Base-by-base conservation (phyloP, 495 filamentous ascomycete species). In the Penicillium alfredii region DNA sequence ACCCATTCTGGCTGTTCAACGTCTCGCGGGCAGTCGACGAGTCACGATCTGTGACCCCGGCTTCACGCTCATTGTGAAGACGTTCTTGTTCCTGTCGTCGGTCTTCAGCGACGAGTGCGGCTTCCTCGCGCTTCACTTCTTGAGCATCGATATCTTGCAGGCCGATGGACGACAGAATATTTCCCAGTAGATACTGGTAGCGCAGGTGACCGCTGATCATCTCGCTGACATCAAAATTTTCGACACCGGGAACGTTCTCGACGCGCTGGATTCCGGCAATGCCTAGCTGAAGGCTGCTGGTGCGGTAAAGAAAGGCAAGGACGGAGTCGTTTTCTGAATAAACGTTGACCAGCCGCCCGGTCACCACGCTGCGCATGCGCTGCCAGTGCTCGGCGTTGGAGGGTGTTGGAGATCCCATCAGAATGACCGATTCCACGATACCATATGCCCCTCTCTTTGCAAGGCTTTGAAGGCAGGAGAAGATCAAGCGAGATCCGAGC, bases 401-500 rank as follows among this genome's bases (percentile, higher is more conserved):
- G 1, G 90, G 90, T 3, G 77, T 78, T 1, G 92, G 88, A 0
- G 82, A 73, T 7, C 92, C 92, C 51, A 96, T 84, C 19, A 98
- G 42, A 11, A 94, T 77, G 3, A 76, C 90, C 18, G 80, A 82
- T 47, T 97, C 92, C 8, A 98, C 71, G 3, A 97, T 51, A 0
- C 92, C 92, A 58, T 94, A 94, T 0, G 82, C 87, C 40, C 76
- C 71, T 35, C 86, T 71, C 53, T 86, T 80, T 0, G 85, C 82
- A 18, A 98, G 71, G 10, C 49, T 71, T 59, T 80, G 77, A 2
- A 97, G 68, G 49, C 88, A 96, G 12, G 77, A 73, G 48, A 84
- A 96, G 27, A 96, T 88, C 17, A 89, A 76, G 12, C 90, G 78
- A 7, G 89, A 89, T 1, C 90, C 92, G n/a, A 97, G 64, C 12